Conservation (phyloP, 2,329 filamentous ascomycete genomes). For the Monosporascus ibericus region DNA sequence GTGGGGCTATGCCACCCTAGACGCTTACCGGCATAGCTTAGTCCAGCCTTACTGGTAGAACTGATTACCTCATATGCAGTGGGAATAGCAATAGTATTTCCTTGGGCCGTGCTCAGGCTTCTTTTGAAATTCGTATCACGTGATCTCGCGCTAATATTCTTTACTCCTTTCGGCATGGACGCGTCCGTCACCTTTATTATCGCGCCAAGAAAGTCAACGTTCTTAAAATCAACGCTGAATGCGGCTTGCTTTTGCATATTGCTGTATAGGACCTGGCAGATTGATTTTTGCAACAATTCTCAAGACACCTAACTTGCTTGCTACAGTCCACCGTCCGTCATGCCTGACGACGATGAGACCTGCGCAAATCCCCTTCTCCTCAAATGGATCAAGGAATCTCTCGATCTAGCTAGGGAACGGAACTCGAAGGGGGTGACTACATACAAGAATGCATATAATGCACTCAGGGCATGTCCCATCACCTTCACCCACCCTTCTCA, state of each 20-base stretch:
- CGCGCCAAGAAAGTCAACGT: not conserved
- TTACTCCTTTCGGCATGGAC: not conserved
- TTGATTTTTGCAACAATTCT: not conserved
- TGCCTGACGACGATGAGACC: slow-evolving; percentile 23
- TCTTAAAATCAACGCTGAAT: too few species aligned
- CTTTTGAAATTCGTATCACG: slow-evolving; percentile 9
- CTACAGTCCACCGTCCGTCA: not conserved
- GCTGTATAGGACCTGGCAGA: not conserved
- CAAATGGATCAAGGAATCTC: slow-evolving; percentile 71
- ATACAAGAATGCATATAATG: slow-evolving; percentile 71
- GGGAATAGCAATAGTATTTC: not conserved
- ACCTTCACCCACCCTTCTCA: slow-evolving; percentile 66
- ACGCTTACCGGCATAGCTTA: too few species aligned
- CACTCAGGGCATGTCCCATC: slow-evolving; percentile 69
- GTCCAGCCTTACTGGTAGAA: too few species aligned
- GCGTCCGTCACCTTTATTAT: not conserved
- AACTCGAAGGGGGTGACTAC: slow-evolving; percentile 66
- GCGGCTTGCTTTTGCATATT: not conserved
- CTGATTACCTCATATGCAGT: too few species aligned
- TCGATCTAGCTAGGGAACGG: slow-evolving; percentile 60
- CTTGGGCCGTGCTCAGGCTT: not conserved
- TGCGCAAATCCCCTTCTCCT: slow-evolving; percentile 68
- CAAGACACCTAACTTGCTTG: slow-evolving; percentile 8
- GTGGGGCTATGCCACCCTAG: too few species aligned
- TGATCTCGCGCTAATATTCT: slow-evolving; percentile 14